Percentiles rank a stretch among this genome's conserved stretches.
phyloP scores from a whole-genome alignment of 257 asterid species.

The Capsicum chinense region DNA sequence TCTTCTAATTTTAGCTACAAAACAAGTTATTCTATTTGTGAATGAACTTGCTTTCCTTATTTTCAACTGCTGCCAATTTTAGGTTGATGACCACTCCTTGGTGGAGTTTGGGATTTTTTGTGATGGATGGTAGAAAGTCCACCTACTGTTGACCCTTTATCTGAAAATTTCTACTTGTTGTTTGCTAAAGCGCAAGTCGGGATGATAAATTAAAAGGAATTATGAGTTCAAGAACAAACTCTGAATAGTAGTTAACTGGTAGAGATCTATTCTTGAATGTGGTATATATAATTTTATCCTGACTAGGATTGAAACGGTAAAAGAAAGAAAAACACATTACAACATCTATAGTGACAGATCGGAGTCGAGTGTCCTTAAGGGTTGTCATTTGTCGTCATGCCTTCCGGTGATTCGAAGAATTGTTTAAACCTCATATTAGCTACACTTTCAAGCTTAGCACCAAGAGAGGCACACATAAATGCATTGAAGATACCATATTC shows the following conservation, averaged over 20 bases:
- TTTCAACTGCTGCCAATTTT: constrained; percentile 23
- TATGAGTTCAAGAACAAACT: neutral
- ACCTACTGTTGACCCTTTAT: neutral
- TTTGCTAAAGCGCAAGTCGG: neutral
- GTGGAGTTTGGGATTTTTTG: neutral
- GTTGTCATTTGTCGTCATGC: neutral
- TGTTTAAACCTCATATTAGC: neutral
- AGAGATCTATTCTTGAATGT: neutral
- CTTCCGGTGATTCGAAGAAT: neutral
- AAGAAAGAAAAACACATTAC: neutral
- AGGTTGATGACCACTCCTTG: neutral
- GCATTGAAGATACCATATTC: neutral
- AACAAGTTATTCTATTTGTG: constrained; percentile 21
- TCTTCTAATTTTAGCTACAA: constrained; percentile 5
- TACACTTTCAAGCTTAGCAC: neutral
- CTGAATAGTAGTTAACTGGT: neutral
- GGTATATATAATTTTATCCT: neutral
- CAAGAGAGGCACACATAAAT: neutral
- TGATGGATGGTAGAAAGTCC: constrained; percentile 11
- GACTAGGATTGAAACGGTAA: neutral
- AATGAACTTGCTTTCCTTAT: neutral
- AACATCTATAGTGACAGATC: neutral
- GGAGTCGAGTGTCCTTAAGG: neutral
- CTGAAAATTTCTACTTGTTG: constrained; percentile 9
- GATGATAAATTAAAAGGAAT: neutral